Evolutionary conservation across 768 basidiomycete genomes (phyloP).

Genomic region (Calocera cornea): DNA sequence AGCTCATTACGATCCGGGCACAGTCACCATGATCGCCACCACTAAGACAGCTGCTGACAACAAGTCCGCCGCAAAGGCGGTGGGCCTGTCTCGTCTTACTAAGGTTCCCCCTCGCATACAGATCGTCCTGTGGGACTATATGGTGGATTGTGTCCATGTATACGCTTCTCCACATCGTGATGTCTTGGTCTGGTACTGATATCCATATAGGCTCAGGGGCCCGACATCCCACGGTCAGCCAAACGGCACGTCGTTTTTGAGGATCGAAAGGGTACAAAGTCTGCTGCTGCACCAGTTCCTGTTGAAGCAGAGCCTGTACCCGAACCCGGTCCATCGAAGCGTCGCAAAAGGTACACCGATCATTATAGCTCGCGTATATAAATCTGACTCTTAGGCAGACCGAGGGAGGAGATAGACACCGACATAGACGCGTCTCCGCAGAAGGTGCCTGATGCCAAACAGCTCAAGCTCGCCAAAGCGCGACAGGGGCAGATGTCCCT

Average conservation of each 20-base stretch:
- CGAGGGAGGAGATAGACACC: not conserved
- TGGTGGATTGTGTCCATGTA: conserved; percentile 31
- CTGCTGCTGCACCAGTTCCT: not conserved
- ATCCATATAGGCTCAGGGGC: not conserved
- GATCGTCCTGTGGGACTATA: conserved; percentile 52
- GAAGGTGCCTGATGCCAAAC: not conserved
- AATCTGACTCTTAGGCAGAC: not conserved
- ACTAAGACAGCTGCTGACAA: conserved; percentile 24
- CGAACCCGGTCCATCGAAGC: not conserved
- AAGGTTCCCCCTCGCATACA: conserved; percentile 56
- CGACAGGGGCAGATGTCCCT: conserved; percentile 16
- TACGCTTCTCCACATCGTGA: conserved; percentile 20
- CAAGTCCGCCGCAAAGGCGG: conserved; percentile 23
- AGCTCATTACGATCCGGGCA: conserved; percentile 40
- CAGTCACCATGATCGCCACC: conserved; percentile 57
- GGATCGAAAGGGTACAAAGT: not conserved
- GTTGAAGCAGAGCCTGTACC: not conserved
- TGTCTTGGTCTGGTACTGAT: conserved; percentile 14
- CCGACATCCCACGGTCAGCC: not conserved
- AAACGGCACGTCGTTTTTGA: not conserved
- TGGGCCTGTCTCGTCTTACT: conserved; percentile 37
- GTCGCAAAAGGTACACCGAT: not conserved
- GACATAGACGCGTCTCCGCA: not conserved
- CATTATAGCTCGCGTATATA: not conserved
- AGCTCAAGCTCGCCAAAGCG: conserved; percentile 10